Evolutionary conservation across 1,284 basidiomycete genomes (phyloP).

Genomic region (Leccinum ponderosum): DNA sequence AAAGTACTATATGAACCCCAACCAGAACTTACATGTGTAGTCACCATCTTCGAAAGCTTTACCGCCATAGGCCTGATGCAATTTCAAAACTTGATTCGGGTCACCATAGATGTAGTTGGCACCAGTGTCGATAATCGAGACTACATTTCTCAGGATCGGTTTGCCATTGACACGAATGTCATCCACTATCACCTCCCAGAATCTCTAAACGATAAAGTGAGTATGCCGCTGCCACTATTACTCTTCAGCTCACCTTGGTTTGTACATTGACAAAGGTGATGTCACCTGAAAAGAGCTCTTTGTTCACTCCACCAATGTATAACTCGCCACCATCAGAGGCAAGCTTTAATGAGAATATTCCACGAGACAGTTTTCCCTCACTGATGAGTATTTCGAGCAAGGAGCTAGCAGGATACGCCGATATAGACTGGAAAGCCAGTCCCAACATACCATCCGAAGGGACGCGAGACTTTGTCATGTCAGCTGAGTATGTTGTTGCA

Average conservation of each 20-base stretch:
- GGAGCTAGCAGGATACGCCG: background rate
- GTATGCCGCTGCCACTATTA: background rate
- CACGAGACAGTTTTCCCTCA: background rate
- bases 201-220: background rate
- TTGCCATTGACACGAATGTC: background rate
- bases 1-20: background rate
- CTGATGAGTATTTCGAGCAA: background rate
- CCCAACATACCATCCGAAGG: background rate
- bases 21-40: background rate
- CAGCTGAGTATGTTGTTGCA: background rate
- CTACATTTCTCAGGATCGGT: background rate
- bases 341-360: background rate
- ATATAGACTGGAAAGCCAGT: background rate
- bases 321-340: background rate
- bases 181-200: background rate
- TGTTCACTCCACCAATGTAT: background rate
- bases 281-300: background rate
- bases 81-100: background rate
- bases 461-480: background rate
- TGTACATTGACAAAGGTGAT: background rate
- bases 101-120: background rate
- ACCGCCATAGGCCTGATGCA: background rate
- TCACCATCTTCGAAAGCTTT: background rate
- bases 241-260: background rate
- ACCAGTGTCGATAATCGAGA: background rate